Percentiles rank a stretch among this genome's conserved stretches.
Evolutionary conservation across 2,329 filamentous ascomycete genomes (phyloP).

Genomic region (Fusarium sp.): DNA sequence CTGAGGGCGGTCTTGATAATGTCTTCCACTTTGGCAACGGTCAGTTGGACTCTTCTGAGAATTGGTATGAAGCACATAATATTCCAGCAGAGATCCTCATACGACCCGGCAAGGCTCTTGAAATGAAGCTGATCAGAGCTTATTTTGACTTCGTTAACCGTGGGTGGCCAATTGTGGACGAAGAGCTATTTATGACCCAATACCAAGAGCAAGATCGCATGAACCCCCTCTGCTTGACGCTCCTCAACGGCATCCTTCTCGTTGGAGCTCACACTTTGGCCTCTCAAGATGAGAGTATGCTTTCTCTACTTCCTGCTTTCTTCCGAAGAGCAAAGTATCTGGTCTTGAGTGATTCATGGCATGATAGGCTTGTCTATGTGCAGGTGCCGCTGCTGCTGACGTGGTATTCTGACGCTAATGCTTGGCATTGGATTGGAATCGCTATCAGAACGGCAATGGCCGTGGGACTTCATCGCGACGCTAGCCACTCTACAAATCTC

Average conservation of each 20-base stretch:
- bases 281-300: neutral
- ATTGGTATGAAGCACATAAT: neutral
- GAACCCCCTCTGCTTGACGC: constrained; percentile 1
- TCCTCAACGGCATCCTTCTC: constrained; percentile 2
- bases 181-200: constrained; percentile 12
- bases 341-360: neutral
- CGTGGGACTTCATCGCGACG: neutral
- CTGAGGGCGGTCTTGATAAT: neutral
- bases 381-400: constrained; percentile 1
- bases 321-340: neutral
- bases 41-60: neutral
- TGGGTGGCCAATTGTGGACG: constrained; percentile 9
- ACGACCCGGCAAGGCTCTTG: neutral
- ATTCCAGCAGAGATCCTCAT: neutral
- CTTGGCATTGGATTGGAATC: constrained; percentile 19
- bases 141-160: neutral
- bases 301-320: neutral
- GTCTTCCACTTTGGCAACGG: constrained; percentile 12
- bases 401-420: constrained; percentile 8
- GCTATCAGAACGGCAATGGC: constrained; percentile 11
- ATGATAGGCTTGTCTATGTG: neutral
- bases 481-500: constrained; percentile 1
- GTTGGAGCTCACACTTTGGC: constrained; percentile 7
- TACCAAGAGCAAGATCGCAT: neutral
- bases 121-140: neutral